Base-by-base conservation (phyloP, 2,329 filamentous ascomycete genomes). In the Ilyonectria destructans region DNA sequence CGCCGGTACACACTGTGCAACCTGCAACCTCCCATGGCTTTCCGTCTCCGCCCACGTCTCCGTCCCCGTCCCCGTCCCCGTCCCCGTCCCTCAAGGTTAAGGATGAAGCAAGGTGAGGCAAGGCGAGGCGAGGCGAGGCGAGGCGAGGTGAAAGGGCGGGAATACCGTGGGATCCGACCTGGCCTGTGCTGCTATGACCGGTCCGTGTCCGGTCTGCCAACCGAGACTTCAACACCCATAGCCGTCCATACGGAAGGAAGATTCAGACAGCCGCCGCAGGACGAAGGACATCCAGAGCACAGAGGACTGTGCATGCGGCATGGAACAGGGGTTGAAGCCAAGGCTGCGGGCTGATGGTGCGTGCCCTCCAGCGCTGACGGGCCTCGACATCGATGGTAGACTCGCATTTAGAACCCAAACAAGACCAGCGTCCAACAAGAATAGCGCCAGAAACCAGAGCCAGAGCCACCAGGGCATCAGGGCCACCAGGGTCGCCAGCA, bases 351-450 rank as follows among this genome's bases (percentile, higher is more conserved):
- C 35, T 58, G 60, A 33, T 63, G 52, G 60, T 57, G 60, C 43
- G 52, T 63, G 52, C 52, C 52, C 35, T 37, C 48, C 43, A 33
- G 60, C 45, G 43, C 43, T 65, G 62, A 49, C 40, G 62, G 62
- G 54, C 31, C 31, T 29, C 19, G 37, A 49, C 31, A 15, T 57
- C 23, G 37, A 58, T 29, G 37, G 9, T 33, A 35, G 55, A 46
- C 54, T 67, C 64, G 64, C 64, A 26, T 54, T 62, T 37, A 23
- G 33, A 45, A 48, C 66, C 58, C 52, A 49, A 68, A 65, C 54
- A 55, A 58, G 66, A 29, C 45, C 58, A 59, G 66, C 43, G 66
- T 56, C 58, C 23, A 19, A 43, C 46, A 29, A 56, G 51, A 37
- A 55, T 55, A 65, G 62, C 55, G 43, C 60, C 52, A 62, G 51